Base-by-base conservation (phyloP, 2,329 filamentous ascomycete species). In the Penicillium decumbens region DNA sequence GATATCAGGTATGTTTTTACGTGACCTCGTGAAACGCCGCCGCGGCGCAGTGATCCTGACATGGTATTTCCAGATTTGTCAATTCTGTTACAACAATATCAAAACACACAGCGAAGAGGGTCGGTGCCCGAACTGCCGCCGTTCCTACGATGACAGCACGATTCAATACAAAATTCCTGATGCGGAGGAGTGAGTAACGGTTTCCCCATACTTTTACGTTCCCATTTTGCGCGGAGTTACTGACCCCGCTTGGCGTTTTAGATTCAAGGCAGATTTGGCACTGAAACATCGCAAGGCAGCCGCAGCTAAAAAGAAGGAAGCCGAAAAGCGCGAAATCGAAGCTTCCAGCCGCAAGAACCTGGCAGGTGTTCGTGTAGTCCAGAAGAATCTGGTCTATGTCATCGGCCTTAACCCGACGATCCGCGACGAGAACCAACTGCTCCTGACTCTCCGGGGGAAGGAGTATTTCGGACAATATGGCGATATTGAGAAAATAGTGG, bases 71-170 rank as follows among this genome's bases (percentile, higher is more conserved):
- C 64, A 96, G 91, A 92, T 98, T 70, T 98, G 93, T 73, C 95
- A 98, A 77, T 98, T 98, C 74, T 98, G 93, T 75, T 98, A 92
- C 77, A 96, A 98, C 75, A 98, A 97, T 70, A 95, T 98, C 70
- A 95, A 95, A 75, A 95, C 88, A 63, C 96, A 96, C 64, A 90
- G 95, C 54, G 74, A 75, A 81, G 97, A 96, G 68, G 91, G 92
- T 30, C 80, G 96, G 50, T 98, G 93, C 71, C 93, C 93, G n/a
- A 95, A 95, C 60, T 98, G 93, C 70, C 84, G 93, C 72, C 82
- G 93, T 69, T 87, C 89, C 5, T 98, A 98, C 71, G 90, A 96
- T 70, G 95, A 98, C 61, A 92, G 92, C 69, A 95, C 90, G 27
- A 97, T 98, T 68, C 84, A 96, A 72, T 98, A 90, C 81, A 95